Conservation (phyloP, 2,329 filamentous ascomycete genomes). For the Paraphaeosphaeria sporulosa region DNA sequence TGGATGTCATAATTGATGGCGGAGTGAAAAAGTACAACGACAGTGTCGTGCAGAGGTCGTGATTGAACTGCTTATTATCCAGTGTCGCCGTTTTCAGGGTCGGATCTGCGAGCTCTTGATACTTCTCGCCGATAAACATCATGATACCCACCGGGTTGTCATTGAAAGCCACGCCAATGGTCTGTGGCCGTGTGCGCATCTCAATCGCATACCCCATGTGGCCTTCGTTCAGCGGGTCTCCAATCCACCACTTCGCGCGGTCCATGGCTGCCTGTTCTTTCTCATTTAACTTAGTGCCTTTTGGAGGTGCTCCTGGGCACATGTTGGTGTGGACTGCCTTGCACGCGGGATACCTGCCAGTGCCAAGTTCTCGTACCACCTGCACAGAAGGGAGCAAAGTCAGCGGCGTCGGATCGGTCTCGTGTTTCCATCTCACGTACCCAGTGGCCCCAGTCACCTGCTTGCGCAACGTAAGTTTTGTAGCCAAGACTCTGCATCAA, state of each 20-base stretch:
- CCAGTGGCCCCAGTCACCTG: conserved; percentile 54
- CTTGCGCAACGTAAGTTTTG: conserved; percentile 47
- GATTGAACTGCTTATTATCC: conserved; percentile 39
- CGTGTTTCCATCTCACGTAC: conserved; percentile 10
- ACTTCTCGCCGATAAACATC: conserved; percentile 56
- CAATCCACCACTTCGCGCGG: conserved; percentile 44
- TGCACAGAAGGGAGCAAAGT: not conserved
- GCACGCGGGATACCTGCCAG: conserved; percentile 45
- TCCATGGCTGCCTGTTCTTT: conserved; percentile 44
- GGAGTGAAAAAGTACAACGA: conserved; percentile 50
- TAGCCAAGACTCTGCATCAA: conserved; percentile 51
- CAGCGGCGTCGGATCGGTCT: not conserved
- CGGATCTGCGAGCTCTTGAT: conserved; percentile 49
- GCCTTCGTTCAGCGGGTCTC: conserved; percentile 37
- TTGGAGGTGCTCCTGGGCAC: conserved; percentile 48
- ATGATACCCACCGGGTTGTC: conserved; percentile 56
- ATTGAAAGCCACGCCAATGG: conserved; percentile 52
- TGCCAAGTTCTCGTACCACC: conserved; percentile 48
- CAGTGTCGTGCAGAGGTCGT: conserved; percentile 37
- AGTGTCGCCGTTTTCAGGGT: conserved; percentile 31
- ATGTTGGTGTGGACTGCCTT: conserved; percentile 54
- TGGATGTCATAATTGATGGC: conserved; percentile 47
- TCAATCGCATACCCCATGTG: conserved; percentile 54
- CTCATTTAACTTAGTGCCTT: conserved; percentile 36
- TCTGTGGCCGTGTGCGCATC: conserved; percentile 55